Evolutionary conservation across 495 filamentous ascomycete genomes (phyloP), one percentile per base, ranked within the genome.

Genomic region (Penicillium bovifimosum): DNA sequence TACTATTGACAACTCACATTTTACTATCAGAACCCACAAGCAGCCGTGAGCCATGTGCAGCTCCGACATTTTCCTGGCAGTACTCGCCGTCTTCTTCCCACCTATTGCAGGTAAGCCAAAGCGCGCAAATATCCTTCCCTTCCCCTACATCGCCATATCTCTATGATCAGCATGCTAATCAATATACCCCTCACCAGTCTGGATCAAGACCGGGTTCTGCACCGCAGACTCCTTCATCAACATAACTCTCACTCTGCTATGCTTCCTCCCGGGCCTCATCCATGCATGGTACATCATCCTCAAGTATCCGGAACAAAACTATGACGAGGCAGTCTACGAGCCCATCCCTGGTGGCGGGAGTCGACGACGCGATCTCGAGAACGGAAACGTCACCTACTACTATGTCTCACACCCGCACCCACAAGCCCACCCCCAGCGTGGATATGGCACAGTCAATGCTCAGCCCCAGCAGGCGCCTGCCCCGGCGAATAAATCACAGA

Each of bases 251-350:
- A 91, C 86, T 73, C 73, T 81, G 41, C 86, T 98, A 39, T 92
- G 95, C 69, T 95, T 81, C 70, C 75, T 98, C 55, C 93, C 93
- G 17, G 93, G 93, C 47, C 83, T 97, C 20, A 70, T 98, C 6
- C 93, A 98, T 71, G 80, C 93, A 64, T 97, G 91, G 91, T 98
- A 97, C 82, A 96, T 98, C 71, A 96, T 98, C 76, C 74, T 86
- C 64, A 86, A 86, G 65, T 89, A 86, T 68, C 95, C 95, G 24
- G 91, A 96, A 28, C 72, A 74, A 6, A 68, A 76, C 44, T 66
- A 68, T 11, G 72, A 75, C 49, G 68, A 80, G 26, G 82, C 79
- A 54, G 76, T 79, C 53, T 90, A 93, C 69, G 76, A 84, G 41
- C 65, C 73, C 31, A 66, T 85, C 42, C 73, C 78, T 10, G 72